Evolutionary conservation across 2,329 filamentous ascomycete genomes (phyloP).

Genomic region (Diaporthe vexans): DNA sequence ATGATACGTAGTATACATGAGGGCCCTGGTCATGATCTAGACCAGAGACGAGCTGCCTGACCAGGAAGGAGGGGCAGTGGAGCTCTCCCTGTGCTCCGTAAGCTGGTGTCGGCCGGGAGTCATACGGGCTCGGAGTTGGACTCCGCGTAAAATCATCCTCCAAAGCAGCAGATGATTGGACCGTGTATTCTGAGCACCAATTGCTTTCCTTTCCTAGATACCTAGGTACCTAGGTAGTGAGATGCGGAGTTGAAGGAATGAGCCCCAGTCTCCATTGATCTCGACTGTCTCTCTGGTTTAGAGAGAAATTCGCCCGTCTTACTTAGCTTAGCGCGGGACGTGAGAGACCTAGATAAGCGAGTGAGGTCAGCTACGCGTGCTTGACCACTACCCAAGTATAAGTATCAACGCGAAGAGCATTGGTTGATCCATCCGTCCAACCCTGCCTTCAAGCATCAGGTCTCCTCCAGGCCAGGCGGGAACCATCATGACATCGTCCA

Average conservation of each 20-base stretch:
- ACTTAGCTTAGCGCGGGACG: not conserved
- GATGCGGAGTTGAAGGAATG: not conserved
- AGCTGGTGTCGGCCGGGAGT: not conserved
- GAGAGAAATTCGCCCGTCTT: conserved; percentile 20
- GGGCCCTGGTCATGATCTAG: not conserved
- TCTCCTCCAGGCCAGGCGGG: not conserved
- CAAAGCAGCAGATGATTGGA: not conserved
- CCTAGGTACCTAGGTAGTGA: not conserved
- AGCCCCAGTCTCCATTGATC: no score
- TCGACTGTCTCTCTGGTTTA: not conserved
- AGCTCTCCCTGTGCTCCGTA: not conserved
- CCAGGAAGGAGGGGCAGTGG: not conserved
- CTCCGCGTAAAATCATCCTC: not conserved
- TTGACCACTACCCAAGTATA: not conserved
- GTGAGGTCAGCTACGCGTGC: not conserved
- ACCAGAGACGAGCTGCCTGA: not conserved
- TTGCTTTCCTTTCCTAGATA: not conserved
- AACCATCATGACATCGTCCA: conserved; percentile 27
- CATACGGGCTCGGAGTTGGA: not conserved
- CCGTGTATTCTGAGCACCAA: not conserved
- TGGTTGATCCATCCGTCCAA: not conserved
- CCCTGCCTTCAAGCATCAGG: not conserved
- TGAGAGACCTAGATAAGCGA: not conserved
- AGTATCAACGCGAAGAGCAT: not conserved
- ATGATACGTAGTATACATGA: not conserved